These are phyloP conservation scores for Xylariaceae sp. DNA, from an alignment of 2,329 filamentous ascomycete species.

Conservation along the genomic window DNA sequence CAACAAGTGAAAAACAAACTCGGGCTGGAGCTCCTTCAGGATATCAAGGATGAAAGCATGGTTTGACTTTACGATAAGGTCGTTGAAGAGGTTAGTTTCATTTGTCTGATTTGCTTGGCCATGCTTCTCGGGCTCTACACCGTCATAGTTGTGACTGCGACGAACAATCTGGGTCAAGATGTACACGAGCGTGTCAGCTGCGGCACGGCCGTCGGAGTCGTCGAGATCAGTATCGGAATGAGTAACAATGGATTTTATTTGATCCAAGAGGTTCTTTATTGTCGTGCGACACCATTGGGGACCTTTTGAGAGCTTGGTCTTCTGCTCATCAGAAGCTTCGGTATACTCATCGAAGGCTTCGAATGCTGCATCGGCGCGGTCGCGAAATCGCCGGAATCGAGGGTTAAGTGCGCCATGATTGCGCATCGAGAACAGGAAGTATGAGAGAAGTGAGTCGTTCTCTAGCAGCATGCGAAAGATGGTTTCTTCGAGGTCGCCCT, in stretches of 20 bases:
- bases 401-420: constrained; percentile 42
- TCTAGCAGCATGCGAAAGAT: constrained; percentile 50
- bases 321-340: constrained; percentile 9
- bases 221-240: constrained; percentile 36
- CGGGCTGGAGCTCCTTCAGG: constrained; percentile 30
- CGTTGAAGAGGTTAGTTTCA: constrained; percentile 22
- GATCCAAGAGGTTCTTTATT: constrained; percentile 38
- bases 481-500: constrained; percentile 45
- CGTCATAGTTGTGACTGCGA: constrained; percentile 34
- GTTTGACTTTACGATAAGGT: constrained; percentile 11
- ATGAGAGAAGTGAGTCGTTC: constrained; percentile 51
- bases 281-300: constrained; percentile 48
- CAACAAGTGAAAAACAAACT: constrained; percentile 20
- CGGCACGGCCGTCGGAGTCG: constrained; percentile 38
- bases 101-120: not conserved
- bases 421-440: constrained; percentile 44
- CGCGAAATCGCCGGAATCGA: constrained; percentile 44
- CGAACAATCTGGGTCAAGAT: constrained; percentile 43
- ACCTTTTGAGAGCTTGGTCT: constrained; percentile 31
- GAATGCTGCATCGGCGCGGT: constrained; percentile 45
- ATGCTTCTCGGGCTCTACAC: not conserved
- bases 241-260: constrained; percentile 41
- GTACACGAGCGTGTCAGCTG: constrained; percentile 44
- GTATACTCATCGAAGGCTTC: constrained; percentile 37
- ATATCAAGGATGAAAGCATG: constrained; percentile 41